Conservation (phyloP, 148 eudicot genomes). For the Camellia sinensis region DNA sequence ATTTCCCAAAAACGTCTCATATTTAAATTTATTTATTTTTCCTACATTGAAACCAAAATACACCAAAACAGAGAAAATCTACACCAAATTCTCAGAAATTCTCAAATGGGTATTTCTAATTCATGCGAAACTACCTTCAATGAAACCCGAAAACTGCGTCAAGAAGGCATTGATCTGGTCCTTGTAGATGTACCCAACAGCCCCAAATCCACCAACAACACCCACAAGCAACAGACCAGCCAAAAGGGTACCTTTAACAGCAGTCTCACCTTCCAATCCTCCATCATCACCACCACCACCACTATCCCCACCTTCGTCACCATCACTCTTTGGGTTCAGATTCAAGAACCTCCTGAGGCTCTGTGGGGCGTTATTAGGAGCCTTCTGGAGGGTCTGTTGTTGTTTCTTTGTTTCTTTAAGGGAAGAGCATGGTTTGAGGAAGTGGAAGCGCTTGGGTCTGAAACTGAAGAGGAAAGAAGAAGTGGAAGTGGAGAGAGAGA, state of each 20-base stretch:
- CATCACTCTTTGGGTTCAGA: slow-evolving; percentile 42
- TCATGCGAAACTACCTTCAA: slow-evolving; percentile 57
- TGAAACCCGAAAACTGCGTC: slow-evolving; percentile 70
- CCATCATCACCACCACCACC: slow-evolving; percentile 13
- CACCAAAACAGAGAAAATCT: no score
- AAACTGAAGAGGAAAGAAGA: slow-evolving; percentile 25
- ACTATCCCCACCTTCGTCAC: slow-evolving; percentile 4
- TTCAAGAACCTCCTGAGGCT: slow-evolving; percentile 46
- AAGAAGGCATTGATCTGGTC: slow-evolving; percentile 81
- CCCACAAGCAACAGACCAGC: slow-evolving; percentile 84
- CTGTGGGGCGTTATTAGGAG: slow-evolving; percentile 38
- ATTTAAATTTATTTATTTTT: no score
- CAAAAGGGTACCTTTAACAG: slow-evolving; percentile 76
- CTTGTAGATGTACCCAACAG: slow-evolving; percentile 75
- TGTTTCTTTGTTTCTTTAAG: slow-evolving; percentile 60
- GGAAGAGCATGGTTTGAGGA: slow-evolving; percentile 70
- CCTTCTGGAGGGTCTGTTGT: slow-evolving; percentile 44
- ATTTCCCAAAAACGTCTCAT: no score
- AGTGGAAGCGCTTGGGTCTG: slow-evolving; percentile 45
- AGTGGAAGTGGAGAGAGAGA: background rate
- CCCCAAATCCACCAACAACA: slow-evolving; percentile 82
- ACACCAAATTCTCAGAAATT: background rate
- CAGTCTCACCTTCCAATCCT: slow-evolving; percentile 42
- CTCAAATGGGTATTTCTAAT: background rate
- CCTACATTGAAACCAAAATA: no score